phyloP scores from a whole-genome alignment of 2,329 filamentous ascomycete genomes.

The Xylariaceae sp. region DNA sequence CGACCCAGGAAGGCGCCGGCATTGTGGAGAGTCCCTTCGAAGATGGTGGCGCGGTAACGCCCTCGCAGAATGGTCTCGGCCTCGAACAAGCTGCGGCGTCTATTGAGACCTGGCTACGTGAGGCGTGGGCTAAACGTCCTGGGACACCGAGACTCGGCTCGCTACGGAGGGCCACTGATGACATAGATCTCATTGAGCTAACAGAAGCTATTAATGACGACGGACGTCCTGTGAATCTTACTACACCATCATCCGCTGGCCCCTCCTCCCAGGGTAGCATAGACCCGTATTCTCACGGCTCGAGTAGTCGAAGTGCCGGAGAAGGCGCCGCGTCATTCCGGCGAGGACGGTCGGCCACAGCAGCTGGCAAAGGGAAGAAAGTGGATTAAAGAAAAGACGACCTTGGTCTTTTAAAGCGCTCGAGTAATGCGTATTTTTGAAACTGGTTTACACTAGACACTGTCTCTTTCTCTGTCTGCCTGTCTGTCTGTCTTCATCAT shows the following conservation, averaged over 20 bases:
- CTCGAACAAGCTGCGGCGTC: slow-evolving; percentile 81
- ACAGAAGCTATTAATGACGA: slow-evolving; percentile 57
- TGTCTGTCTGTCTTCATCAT: background rate
- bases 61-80: slow-evolving; percentile 44
- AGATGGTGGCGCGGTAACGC: slow-evolving; percentile 38
- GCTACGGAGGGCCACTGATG: slow-evolving; percentile 37
- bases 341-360: slow-evolving; percentile 34
- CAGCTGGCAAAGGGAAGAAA: slow-evolving; percentile 40
- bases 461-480: background rate
- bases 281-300: slow-evolving; percentile 31
- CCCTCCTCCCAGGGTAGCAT: slow-evolving; percentile 25
- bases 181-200: slow-evolving; percentile 66
- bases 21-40: slow-evolving; percentile 50
- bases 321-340: slow-evolving; percentile 29
- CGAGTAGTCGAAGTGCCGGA: slow-evolving; percentile 37
- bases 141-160: slow-evolving; percentile 44
- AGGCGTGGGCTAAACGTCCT: slow-evolving; percentile 63
- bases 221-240: slow-evolving; percentile 30
- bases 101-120: slow-evolving; percentile 85
- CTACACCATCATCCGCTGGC: slow-evolving; percentile 5
- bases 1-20: slow-evolving; percentile 32
- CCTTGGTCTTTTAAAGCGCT: background rate
- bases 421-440: slow-evolving; percentile 7
- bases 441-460: background rate
- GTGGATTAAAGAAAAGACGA: slow-evolving; percentile 33